Conservation (phyloP, 2,329 filamentous ascomycete genomes). For the Microsporum ferrugineum region DNA sequence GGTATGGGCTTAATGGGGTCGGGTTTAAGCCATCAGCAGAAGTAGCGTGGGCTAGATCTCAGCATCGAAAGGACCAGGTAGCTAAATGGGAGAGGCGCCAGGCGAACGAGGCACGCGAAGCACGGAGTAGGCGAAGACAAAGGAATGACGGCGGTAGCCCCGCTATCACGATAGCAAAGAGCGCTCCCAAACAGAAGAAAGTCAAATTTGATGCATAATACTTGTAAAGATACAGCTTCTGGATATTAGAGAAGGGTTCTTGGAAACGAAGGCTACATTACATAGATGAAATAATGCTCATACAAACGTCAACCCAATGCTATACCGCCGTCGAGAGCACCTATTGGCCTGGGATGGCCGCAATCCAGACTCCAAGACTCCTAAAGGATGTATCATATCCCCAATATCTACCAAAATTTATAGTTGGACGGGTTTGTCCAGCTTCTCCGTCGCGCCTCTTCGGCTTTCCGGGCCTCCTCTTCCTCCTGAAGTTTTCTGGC, state of each 20-base stretch:
- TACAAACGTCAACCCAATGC: not conserved
- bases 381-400: slow-evolving; percentile 5
- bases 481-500: slow-evolving; percentile 28
- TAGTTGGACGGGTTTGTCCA: slow-evolving; percentile 36
- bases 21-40: slow-evolving; percentile 52
- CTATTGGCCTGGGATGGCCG: not conserved
- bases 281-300: slow-evolving; percentile 6
- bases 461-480: slow-evolving; percentile 24
- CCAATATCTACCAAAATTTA: slow-evolving; percentile 34
- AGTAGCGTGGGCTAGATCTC: slow-evolving; percentile 45
- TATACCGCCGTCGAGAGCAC: not conserved
- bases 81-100: slow-evolving; percentile 49
- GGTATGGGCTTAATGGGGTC: slow-evolving; percentile 52
- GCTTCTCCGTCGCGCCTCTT: slow-evolving; percentile 33
- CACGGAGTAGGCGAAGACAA: slow-evolving; percentile 37
- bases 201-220: slow-evolving; percentile 30
- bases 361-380: slow-evolving; percentile 1
- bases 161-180: slow-evolving; percentile 19
- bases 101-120: slow-evolving; percentile 46
- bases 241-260: not conserved
- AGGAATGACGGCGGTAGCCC: slow-evolving; percentile 30
- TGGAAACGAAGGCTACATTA: slow-evolving; percentile 3
- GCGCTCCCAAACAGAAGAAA: slow-evolving; percentile 27
- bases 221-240: not conserved
- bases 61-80: slow-evolving; percentile 48